Evolutionary conservation across 192 early-diverging fungal species (phyloP).

Genomic region (Obelidium mucronatum): DNA sequence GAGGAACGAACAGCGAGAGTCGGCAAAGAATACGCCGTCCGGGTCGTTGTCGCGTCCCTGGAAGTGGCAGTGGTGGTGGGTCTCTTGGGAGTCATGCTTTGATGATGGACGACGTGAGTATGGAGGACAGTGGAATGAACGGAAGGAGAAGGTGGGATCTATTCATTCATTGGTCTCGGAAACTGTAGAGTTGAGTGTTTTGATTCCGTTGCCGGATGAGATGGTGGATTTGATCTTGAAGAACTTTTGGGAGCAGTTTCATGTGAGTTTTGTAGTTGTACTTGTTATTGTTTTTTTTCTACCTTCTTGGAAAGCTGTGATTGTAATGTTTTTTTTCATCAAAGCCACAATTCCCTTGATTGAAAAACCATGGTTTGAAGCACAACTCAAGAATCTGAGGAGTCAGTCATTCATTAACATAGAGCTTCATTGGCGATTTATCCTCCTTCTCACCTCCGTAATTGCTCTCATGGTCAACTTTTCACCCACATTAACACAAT

Average conservation of each 20-base stretch:
- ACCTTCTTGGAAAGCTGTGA: neutral
- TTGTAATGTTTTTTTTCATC: neutral
- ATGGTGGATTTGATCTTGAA: constrained; percentile 1
- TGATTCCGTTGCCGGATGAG: constrained; percentile 13
- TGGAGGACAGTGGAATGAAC: neutral
- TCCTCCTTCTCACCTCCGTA: constrained; percentile 25
- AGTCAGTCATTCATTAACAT: constrained; percentile 4
- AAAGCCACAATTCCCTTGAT: constrained; percentile 26
- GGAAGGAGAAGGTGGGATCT: neutral
- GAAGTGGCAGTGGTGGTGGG: no score
- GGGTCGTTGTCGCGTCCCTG: neutral
- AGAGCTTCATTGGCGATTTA: constrained; percentile 15
- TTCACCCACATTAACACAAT: constrained; percentile 24
- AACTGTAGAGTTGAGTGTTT: neutral
- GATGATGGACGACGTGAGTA: no score
- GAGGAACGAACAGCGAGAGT: neutral
- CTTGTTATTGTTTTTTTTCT: constrained; percentile 4
- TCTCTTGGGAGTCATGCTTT: neutral
- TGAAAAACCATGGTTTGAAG: constrained; percentile 7
- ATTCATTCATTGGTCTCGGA: neutral
- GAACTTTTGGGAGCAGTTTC: constrained; percentile 25
- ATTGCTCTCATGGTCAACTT: constrained; percentile 34
- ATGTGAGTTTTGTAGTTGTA: constrained; percentile 7
- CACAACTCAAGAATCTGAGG: neutral
- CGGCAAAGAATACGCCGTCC: no score